Evolutionary conservation across 108 stramenopile genomes (phyloP), one percentile per base, ranked within the genome.

Genomic region (Fragilaria radians): DNA sequence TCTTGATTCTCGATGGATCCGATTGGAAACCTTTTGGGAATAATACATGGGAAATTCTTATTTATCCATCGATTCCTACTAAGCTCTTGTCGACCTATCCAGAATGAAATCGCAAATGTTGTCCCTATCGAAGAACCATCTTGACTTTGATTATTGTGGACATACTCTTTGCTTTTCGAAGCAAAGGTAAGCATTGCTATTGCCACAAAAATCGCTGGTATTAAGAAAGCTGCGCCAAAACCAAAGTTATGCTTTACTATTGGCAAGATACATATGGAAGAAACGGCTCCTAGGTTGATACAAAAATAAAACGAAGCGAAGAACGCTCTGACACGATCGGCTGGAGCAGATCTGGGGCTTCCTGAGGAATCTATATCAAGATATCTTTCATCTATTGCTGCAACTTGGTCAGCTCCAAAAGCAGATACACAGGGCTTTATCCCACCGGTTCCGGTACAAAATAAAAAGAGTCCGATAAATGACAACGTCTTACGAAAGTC

Each of bases 341-440:
- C 18, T 14, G 29, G 11, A 45, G 34, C 26, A 21, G 56, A 14
- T 32, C 56, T 21, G 29, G 14, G 7, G 36, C 36, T 42, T 31
- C 11, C 48, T 31, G 52, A 9, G 22, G 21, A 28, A 23, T 54
- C 61, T 22, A 34, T 48, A 4, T 52, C 52, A 52, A 24, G 25
- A 17, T 24, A 36, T 19, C 5, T 32, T 17, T 59, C 32, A 9
- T 54, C 19, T 51, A 28, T n/a, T 50, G 54, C 30, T 22, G 32
- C 57, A 1, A 80, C 62, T 62, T 86, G 85, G 65, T 82, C 79
- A 3, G 85, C 85, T 45, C 85, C 85, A 67, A 86, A 86, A 23
- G 74, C 59, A 18, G 68, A 66, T 24, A 86, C 85, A 58, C 85
- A 86, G 31, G 85, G 85, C 55, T 86, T 86, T 76, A 86, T 86